Evolutionary conservation across 1,284 basidiomycete species (phyloP).

Genomic region (Singerocomus inundabilis): DNA sequence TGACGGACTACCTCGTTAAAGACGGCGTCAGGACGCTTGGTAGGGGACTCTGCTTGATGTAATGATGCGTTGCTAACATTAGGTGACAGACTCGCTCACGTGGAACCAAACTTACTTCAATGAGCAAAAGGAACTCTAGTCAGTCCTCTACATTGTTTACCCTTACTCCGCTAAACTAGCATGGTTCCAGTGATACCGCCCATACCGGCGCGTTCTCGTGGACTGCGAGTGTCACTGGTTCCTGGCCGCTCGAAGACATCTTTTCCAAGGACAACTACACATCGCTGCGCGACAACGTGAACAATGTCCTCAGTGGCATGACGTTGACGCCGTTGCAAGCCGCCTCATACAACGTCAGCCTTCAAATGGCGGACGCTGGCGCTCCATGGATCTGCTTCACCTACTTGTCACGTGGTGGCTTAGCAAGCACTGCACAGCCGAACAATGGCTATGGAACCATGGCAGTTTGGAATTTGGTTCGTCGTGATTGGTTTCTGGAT

Average conservation of each 20-base stretch:
- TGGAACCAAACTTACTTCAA: constrained; percentile 1
- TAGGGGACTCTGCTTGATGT: neutral
- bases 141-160: neutral
- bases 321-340: neutral
- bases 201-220: neutral
- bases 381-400: neutral
- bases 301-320: neutral
- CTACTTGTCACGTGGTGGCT: neutral
- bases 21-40: neutral
- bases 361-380: neutral
- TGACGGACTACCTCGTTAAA: neutral
- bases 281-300: neutral
- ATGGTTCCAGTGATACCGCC: neutral
- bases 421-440: neutral
- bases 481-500: neutral
- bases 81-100: neutral
- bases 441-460: neutral
- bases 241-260: neutral
- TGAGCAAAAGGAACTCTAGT: neutral
- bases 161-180: neutral
- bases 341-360: neutral
- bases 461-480: neutral
- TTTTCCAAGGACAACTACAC: neutral
- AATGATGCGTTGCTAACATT: neutral
- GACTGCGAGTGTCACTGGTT: neutral